These are phyloP conservation scores for Copromyces sp. DNA, from an alignment of 495 filamentous ascomycete species.

Conservation along the genomic window DNA sequence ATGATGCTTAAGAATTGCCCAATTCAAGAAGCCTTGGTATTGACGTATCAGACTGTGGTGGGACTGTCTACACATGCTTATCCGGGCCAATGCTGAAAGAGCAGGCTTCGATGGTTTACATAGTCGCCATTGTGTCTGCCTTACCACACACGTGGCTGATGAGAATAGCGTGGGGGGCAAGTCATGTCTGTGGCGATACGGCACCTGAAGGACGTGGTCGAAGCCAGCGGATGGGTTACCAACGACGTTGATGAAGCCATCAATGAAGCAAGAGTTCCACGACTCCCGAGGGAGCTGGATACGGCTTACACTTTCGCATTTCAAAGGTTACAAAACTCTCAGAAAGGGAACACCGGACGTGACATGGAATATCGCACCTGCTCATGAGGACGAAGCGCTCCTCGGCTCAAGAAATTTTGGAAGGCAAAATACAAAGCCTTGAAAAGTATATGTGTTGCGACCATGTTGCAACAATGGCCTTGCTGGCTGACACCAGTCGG, in stretches of 20 bases:
- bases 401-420: not conserved
- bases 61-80: too few relatives aligned
- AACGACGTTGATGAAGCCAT: not conserved
- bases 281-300: not conserved
- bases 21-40: too few relatives aligned
- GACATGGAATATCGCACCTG: not conserved
- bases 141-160: not conserved
- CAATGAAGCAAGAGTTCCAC: not conserved
- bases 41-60: too few relatives aligned
- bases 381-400: not conserved
- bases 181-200: not conserved
- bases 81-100: too few relatives aligned
- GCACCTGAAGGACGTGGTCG: not conserved
- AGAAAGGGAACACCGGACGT: too few relatives aligned
- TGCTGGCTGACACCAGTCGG: not conserved
- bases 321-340: too few relatives aligned
- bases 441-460: not conserved
- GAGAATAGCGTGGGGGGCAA: not conserved
- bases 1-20: too few relatives aligned
- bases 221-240: too few relatives aligned
- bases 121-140: not conserved
- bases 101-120: not conserved
- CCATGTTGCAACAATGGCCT: not conserved
- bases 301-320: too few relatives aligned
- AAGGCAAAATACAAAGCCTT: not conserved